Evolutionary conservation across 495 filamentous ascomycete genomes (phyloP).

Genomic region (Xylaria cubensis): DNA sequence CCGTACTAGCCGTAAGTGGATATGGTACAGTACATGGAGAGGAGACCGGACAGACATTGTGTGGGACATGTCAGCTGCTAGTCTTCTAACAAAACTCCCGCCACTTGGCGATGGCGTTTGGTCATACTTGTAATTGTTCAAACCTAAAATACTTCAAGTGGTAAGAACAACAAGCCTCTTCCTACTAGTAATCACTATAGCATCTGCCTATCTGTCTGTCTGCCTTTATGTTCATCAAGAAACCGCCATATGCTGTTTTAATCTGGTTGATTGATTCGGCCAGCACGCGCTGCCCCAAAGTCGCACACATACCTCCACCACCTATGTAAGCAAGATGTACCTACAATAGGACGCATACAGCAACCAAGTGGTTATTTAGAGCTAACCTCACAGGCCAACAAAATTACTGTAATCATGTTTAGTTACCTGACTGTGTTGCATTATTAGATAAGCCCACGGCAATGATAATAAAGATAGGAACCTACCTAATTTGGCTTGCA

Average conservation of each 20-base stretch:
- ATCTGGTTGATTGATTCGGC: neutral
- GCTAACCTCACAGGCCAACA: neutral
- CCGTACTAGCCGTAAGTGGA: constrained; percentile 3
- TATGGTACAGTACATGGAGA: constrained; percentile 2
- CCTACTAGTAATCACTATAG: no score
- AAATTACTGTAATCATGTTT: constrained; percentile 4
- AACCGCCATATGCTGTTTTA: neutral
- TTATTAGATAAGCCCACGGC: constrained; percentile 4
- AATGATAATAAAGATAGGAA: constrained; percentile 4
- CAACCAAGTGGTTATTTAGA: neutral
- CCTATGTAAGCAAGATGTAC: neutral
- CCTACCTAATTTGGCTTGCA: neutral
- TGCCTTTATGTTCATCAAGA: neutral
- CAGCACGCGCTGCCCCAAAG: neutral
- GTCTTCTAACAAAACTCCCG: neutral
- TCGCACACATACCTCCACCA: neutral
- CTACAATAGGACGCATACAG: neutral
- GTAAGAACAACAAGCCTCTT: neutral
- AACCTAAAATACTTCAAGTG: neutral
- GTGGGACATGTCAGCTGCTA: neutral
- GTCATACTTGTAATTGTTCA: neutral
- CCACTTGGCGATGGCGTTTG: neutral
- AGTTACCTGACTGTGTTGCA: neutral
- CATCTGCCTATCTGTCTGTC: neutral
- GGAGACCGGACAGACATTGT: neutral